A percentile compares a stretch with the other conserved stretches of the same genome.
Evolutionary conservation across 192 early-diverging fungal genomes (phyloP).

Genomic region (Chytriomyces hyalinus): DNA sequence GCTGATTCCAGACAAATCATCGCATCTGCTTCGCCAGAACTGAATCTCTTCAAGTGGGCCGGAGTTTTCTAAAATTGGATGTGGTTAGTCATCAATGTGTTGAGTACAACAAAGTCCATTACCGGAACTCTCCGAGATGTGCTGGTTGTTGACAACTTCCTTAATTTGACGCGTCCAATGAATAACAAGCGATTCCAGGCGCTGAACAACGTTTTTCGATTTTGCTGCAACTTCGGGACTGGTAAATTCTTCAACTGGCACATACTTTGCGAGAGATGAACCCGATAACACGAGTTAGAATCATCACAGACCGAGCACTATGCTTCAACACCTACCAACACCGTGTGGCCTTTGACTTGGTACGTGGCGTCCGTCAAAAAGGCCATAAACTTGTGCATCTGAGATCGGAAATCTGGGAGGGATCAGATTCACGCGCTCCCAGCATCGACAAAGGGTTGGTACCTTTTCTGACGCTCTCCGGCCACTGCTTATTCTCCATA

Average conservation of each 20-base stretch:
- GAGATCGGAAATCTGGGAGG: conserved; percentile 50
- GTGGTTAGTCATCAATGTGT: background rate
- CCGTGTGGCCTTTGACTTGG: conserved; percentile 66
- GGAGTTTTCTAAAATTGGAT: conserved; percentile 54
- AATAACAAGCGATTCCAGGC: conserved; percentile 61
- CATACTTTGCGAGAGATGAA: conserved; percentile 42
- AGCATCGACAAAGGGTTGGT: background rate
- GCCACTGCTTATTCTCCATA: conserved; percentile 64
- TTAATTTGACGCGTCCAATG: conserved; percentile 74
- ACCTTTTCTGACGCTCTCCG: conserved; percentile 65
- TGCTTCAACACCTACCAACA: conserved; percentile 38
- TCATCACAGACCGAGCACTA: background rate
- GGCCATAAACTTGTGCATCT: conserved; percentile 71
- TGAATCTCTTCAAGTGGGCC: conserved; percentile 70
- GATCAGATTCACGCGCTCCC: background rate
- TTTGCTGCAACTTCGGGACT: conserved; percentile 49
- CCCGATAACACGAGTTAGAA: background rate
- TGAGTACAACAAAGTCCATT: background rate
- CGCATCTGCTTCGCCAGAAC: conserved; percentile 66
- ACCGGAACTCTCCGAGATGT: conserved; percentile 53
- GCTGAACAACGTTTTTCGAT: conserved; percentile 63
- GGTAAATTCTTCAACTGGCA: conserved; percentile 56
- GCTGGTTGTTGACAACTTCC: conserved; percentile 70
- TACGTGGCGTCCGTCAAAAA: conserved; percentile 64
- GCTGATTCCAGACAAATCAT: conserved; percentile 68